Evolutionary conservation across 495 filamentous ascomycete genomes (phyloP), one percentile per base, ranked within the genome.

Genomic region (Penicillium psychrofluorescens): DNA sequence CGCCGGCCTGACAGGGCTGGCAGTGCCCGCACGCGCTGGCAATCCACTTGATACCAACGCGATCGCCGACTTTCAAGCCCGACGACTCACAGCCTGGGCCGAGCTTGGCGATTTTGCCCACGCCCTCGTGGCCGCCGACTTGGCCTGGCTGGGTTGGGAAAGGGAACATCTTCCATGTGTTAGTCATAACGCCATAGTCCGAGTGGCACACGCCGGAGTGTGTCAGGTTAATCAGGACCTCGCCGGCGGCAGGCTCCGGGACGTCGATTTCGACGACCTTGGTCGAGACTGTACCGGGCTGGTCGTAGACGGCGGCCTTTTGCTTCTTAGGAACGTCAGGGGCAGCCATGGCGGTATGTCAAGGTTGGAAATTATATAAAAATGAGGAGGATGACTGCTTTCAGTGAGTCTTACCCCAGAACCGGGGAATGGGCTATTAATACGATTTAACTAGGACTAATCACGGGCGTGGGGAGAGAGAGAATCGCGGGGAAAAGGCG

Each of bases 201-300:
- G 78, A 82, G 56, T 84, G 81, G 58, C 84, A 86, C 30, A 88
- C 79, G 38, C 84, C 84, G 1, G 77, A 80, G 48, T 86, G 82
- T 16, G 82, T 81, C 77, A 87, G 52, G 46, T 84, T 81, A 51
- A 88, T 68, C 29, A 88, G 60, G 8, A 87, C 76, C 51, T 87
- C 69, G 39, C 81, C 81, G 0, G 68, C 46, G 5, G 80, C 76
- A 28, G 83, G 84, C 51, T 81, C 74, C 2, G 82, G 84, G 9
- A 81, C 81, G 36, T 83, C 78, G 6, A 85, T 54, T 46, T 83
- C 78, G 29, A 76, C 76, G 28, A 88, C 54, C 52, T 81, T 79
- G 11, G 80, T 85, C n/a, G 81, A 83, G 41, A 86, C 73, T 4
- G 66, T 75, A 15, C 83, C 84, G 5, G 81, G 81, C 54, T 83